Percentiles rank a stretch among this genome's conserved stretches.
Evolutionary conservation across 345 rosid genomes (phyloP).

Genomic region (Rhizophora mangle): DNA sequence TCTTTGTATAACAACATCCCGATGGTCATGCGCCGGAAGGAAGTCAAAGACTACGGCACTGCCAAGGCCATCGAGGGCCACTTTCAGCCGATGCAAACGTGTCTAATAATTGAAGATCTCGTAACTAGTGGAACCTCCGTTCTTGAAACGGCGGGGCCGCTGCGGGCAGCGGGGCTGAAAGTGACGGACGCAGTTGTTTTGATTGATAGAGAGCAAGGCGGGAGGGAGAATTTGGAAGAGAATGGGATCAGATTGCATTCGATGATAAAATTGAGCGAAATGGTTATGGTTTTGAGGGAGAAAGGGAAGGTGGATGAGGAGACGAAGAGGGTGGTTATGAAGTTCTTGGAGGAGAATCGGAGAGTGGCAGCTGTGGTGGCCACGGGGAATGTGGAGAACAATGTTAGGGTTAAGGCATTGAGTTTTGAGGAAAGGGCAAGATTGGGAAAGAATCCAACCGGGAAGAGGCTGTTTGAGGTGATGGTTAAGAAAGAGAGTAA

Average conservation of each 20-base stretch:
- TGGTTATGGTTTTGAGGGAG: conserved; percentile 81
- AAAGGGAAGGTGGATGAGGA: conserved; percentile 74
- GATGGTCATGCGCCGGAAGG: conserved; percentile 94
- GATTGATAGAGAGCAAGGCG: conserved; percentile 91
- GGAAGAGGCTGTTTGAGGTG: conserved; percentile 71
- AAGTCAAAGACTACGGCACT: conserved; percentile 83
- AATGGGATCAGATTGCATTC: conserved; percentile 80
- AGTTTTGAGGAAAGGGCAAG: conserved; percentile 63
- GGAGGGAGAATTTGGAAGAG: conserved; percentile 69
- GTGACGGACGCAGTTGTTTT: conserved; percentile 89
- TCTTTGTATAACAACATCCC: conserved; percentile 62
- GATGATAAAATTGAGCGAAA: conserved; percentile 64
- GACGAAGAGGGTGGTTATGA: conserved; percentile 50
- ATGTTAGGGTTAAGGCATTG: conserved; percentile 43
- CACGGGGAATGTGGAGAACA: conserved; percentile 37
- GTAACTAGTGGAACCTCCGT: conserved; percentile 92
- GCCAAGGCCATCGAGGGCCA: conserved; percentile 80
- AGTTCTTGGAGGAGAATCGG: conserved; percentile 72
- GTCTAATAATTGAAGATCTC: conserved; percentile 77
- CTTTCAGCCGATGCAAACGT: conserved; percentile 49
- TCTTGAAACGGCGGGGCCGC: conserved; percentile 83
- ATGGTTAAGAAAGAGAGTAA: conserved; percentile 87
- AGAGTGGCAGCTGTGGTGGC: conserved; percentile 32
- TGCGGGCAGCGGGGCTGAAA: conserved; percentile 65
- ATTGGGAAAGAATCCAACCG: conserved; percentile 65